Conservation (phyloP, 139 green algal species). For the Yamagishiella unicocca region DNA sequence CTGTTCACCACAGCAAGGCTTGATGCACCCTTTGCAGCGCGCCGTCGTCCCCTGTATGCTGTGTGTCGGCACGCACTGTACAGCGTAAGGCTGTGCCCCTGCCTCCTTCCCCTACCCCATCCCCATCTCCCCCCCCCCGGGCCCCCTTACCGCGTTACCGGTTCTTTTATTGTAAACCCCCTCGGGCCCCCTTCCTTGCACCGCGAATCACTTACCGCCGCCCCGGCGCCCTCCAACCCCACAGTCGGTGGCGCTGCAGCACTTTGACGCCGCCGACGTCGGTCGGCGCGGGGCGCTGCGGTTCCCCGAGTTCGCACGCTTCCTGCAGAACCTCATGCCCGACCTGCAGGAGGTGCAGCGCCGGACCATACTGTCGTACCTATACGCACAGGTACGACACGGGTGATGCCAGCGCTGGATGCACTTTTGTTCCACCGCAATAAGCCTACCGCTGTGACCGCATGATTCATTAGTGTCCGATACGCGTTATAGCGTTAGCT, state of each 20-base stretch:
- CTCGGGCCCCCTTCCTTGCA: no score
- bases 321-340: conserved; percentile 32
- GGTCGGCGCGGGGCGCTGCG: neutral
- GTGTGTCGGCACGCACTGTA: no score
- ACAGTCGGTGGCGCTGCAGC: neutral
- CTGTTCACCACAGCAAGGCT: no score
- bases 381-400: conserved; percentile 31
- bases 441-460: no score
- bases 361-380: conserved; percentile 41
- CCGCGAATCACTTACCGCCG: no score
- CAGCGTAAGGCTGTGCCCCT: neutral
- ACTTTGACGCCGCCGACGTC: conserved; percentile 19
- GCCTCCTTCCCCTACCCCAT: neutral
- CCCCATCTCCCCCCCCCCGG: neutral
- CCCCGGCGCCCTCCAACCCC: neutral
- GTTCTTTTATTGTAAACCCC: no score
- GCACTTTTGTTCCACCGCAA: no score
- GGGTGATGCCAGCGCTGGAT: neutral
- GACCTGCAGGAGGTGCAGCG: neutral
- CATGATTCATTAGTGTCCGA: no score
- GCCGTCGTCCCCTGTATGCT: no score
- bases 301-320: conserved; percentile 43
- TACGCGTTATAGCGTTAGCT: no score
- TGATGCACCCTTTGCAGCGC: no score
- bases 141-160: no score